Evolutionary conservation across 140 eudicot species (phyloP), one percentile per base, ranked within the genome.

Genomic region (Oenanthe javanica): DNA sequence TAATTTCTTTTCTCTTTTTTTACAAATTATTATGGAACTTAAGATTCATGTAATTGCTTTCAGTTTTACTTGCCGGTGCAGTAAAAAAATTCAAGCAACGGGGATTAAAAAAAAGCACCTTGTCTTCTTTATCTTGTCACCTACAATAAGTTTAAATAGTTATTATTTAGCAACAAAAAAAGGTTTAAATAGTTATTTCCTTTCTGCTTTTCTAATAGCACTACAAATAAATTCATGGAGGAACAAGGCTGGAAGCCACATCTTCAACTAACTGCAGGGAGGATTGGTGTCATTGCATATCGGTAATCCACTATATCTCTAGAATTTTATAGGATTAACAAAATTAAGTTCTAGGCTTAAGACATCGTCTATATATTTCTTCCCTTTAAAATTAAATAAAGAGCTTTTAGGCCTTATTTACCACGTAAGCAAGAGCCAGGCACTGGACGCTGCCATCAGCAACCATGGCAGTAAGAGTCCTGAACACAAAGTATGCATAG

Each of bases 351-450:
- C 47, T 70, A 27, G 47, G n/a, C n/a, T 4, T 72, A 43, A 19
- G 18, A 1, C 12, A 38, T 45, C 14, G 2, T 11, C 78, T 19
- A 43, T 21, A 16, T 46, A 31, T 31, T 31, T 31, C 31, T 31
- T 31, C 31, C 31, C 31, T 31, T 31, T 31, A 31, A 31, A 31
- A 31, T 31, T 31, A 31, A 31, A 31, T 0, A 0, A 31, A 31
- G 31, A 31, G 31, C 31, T 50, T 3, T 52, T 48, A 43, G 84
- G 59, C 15, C 40, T 45, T 25, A 66, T 36, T 63, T 84, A 88
- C 91, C 89, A 85, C 83, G 79, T 88, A 88, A 76, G 86, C 87
- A 70, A 85, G 85, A 79, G 91, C 71, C 38, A 88, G 79, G 84
- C 89, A 85, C 10, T 49, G 70, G 19, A 73, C 63, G 51, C 87